Percentiles rank a stretch among this genome's conserved stretches.
Evolutionary conservation across 2,329 filamentous ascomycete genomes (phyloP).

Genomic region (Cercospora nicotianae): DNA sequence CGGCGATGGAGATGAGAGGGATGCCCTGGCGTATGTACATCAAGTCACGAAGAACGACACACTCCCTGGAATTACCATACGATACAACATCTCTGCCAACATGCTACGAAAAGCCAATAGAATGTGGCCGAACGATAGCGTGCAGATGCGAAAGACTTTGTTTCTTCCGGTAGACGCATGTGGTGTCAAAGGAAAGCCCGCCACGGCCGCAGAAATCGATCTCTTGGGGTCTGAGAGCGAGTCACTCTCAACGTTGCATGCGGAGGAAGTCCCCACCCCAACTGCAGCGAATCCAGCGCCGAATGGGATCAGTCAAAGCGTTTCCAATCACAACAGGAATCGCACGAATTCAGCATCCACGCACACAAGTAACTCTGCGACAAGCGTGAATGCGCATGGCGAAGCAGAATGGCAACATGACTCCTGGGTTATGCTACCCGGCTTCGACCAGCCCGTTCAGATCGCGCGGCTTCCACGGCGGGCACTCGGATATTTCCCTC

Average conservation of each 20-base stretch:
- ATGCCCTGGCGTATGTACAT: conserved; percentile 88
- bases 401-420: conserved; percentile 80
- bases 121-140: conserved; percentile 89
- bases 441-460: conserved; percentile 69
- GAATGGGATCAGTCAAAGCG: conserved; percentile 23
- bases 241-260: conserved; percentile 32
- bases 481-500: conserved; percentile 87
- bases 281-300: conserved; percentile 33
- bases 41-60: conserved; percentile 80
- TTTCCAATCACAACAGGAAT: conserved; percentile 31
- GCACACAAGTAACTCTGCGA: conserved; percentile 40
- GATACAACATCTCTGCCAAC: conserved; percentile 82
- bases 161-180: conserved; percentile 88
- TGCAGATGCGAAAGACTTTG: conserved; percentile 79
- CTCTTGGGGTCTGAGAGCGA: conserved; percentile 36
- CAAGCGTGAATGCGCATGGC: conserved; percentile 50
- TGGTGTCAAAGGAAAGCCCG: conserved; percentile 70
- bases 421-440: conserved; percentile 81
- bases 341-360: conserved; percentile 41
- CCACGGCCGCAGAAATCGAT: conserved; percentile 40
- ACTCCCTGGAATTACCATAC: conserved; percentile 84
- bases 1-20: conserved; percentile 62
- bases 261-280: conserved; percentile 42
- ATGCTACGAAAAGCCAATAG: conserved; percentile 84
- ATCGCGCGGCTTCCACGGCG: conserved; percentile 81